Base-by-base conservation (phyloP, 768 basidiomycete species). In the Boletellus ananas region DNA sequence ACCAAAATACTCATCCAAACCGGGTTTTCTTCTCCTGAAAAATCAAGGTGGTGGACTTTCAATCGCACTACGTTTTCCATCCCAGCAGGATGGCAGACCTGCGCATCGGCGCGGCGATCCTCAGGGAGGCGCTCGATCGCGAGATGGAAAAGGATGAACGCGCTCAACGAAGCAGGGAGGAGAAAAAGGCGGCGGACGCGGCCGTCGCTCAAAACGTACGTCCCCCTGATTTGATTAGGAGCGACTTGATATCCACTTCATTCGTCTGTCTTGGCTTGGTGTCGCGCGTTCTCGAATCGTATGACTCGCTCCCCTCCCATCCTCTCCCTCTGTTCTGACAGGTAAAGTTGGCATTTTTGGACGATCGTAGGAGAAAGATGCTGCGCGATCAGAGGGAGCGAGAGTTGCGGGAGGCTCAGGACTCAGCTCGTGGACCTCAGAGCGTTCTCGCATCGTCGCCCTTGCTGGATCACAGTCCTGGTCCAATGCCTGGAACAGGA, bases 301-400 rank as follows among this genome's bases (percentile, higher is more conserved):
- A 23, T 23, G 25, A 27, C 25, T 27, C 25, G 25, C 25, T 4
- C 4, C 29, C 11, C 29, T 10, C 29, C 11, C 29, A 9, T 29
- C 6, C 17, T 18, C 36, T 37, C 17, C 7, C 17, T 10, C 17
- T 29, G 34, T 27, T 5, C 16, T 47, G 27, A 2, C 55, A 91
- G 90, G 82, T 87, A n/a, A 87, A 83, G 63, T 67, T 90, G 43
- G 84, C 84, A 2, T 91, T 80, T 62, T 74, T 90, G 59, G 90
- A 93, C 41, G 90, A 93, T 61, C 78, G 90, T 44, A 84, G 74
- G 60, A 67, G 71, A 1, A 84, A 82, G 59, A 64, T 69, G 58
- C 45, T 77, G 51, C 67, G 66, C 8, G 81, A 89, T 51, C 72
- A 84, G 58, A 73, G 80, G 55, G 88, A 91, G 54, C 77, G 69